Evolutionary conservation across 306 rosid genomes (phyloP).

Genomic region (Phaseolus lunatus): DNA sequence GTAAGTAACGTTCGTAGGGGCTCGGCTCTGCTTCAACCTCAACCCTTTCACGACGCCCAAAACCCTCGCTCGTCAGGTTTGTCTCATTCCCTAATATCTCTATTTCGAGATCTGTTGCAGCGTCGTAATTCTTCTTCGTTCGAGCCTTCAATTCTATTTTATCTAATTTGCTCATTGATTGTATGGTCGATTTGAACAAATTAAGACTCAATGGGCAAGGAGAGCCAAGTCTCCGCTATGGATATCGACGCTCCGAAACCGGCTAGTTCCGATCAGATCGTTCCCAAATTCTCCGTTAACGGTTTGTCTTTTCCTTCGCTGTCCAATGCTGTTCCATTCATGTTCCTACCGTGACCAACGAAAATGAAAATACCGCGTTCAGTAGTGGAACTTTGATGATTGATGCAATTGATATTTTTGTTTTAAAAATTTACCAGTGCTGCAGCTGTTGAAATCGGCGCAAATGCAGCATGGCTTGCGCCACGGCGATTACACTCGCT

Average conservation of each 20-base stretch:
- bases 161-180: conserved; percentile 1
- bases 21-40: not conserved
- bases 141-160: conserved; percentile 16
- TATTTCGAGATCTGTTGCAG: conserved; percentile 36
- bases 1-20: not conserved
- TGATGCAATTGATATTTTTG: not conserved
- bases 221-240: conserved; percentile 66
- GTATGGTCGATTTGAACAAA: conserved; percentile 20
- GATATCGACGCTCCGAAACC: conserved; percentile 74
- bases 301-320: conserved; percentile 52
- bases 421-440: conserved; percentile 50
- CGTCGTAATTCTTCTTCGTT: not conserved
- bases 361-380: not conserved
- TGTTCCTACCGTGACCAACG: not conserved
- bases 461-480: conserved; percentile 99
- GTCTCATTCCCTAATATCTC: conserved; percentile 1
- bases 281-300: conserved; percentile 77
- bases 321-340: not conserved
- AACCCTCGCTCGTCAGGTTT: conserved; percentile 20
- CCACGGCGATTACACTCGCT: conserved; percentile 92
- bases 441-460: conserved; percentile 94
- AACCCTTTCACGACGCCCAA: not conserved
- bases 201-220: conserved; percentile 59
- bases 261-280: conserved; percentile 62
- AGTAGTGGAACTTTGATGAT: not conserved